These are phyloP conservation scores for Lichtheimia ramosa DNA, from an alignment of 371 early-diverging fungal species.

Conservation along the genomic window DNA sequence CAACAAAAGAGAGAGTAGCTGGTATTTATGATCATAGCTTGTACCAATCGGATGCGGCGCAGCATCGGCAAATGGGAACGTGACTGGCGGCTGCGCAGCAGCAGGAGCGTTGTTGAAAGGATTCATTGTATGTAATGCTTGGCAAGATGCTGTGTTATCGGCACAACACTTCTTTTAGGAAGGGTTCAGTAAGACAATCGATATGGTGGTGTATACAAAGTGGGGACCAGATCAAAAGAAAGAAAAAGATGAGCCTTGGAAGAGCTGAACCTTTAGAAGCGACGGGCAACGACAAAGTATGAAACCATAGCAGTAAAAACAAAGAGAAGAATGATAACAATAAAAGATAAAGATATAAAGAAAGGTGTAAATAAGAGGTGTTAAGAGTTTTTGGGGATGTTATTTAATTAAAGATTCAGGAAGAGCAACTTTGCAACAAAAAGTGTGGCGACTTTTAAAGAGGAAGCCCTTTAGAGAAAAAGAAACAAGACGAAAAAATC, in stretches of 20 bases:
- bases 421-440: too few species aligned
- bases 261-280: conserved; percentile 1
- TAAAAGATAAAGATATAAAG: neutral
- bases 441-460: too few species aligned
- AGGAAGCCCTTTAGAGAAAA: too few species aligned
- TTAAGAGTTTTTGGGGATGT: too few species aligned
- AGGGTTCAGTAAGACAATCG: neutral
- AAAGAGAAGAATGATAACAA: neutral
- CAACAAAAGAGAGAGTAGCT: conserved; percentile 20
- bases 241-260: neutral
- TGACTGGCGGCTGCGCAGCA: conserved; percentile 18
- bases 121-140: conserved; percentile 1
- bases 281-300: neutral
- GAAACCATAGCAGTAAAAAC: neutral
- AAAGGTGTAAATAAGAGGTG: too few species aligned
- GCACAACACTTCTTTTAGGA: neutral
- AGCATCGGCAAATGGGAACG: conserved; percentile 5
- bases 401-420: too few species aligned
- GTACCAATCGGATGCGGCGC: conserved; percentile 28
- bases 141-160: conserved; percentile 1
- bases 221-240: neutral
- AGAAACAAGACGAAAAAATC: neutral
- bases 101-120: conserved; percentile 1
- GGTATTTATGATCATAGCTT: conserved; percentile 29
- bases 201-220: too few species aligned